Conservation (phyloP, 257 asterid species). For the Petunia axillaris region DNA sequence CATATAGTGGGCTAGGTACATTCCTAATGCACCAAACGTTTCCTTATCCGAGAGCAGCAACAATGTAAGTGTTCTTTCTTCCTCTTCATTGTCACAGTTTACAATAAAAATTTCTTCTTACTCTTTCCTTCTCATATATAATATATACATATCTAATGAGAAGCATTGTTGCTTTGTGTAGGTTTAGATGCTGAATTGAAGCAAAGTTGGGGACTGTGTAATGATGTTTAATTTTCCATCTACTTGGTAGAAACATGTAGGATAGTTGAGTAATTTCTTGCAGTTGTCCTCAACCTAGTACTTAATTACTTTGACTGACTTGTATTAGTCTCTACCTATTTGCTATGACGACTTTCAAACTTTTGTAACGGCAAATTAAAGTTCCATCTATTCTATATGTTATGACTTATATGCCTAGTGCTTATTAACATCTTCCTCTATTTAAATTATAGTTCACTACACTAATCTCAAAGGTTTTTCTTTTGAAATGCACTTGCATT, state of each 20-base stretch:
- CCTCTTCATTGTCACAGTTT: too few species aligned
- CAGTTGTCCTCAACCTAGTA: not conserved
- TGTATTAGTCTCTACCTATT: not conserved
- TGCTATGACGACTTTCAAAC: not conserved
- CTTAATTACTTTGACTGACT: not conserved
- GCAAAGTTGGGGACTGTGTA: not conserved
- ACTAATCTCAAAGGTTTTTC: not conserved
- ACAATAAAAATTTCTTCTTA: not conserved
- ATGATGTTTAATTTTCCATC: not conserved
- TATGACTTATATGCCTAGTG: not conserved
- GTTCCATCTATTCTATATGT: not conserved
- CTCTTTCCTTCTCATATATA: not conserved
- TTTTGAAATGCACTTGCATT: not conserved
- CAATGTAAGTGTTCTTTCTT: conserved; percentile 44
- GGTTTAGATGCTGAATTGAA: conserved; percentile 18
- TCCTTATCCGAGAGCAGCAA: conserved; percentile 44
- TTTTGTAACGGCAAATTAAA: not conserved
- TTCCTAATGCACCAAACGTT: conserved; percentile 59
- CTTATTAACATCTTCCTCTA: not conserved
- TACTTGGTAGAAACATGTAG: not conserved
- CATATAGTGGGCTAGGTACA: conserved; percentile 88
- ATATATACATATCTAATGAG: not conserved
- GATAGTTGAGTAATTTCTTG: not conserved
- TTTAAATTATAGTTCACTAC: too few species aligned
- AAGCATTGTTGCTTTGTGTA: not conserved